Conservation (phyloP, 306 rosid species). For the Biancaea sappan region DNA sequence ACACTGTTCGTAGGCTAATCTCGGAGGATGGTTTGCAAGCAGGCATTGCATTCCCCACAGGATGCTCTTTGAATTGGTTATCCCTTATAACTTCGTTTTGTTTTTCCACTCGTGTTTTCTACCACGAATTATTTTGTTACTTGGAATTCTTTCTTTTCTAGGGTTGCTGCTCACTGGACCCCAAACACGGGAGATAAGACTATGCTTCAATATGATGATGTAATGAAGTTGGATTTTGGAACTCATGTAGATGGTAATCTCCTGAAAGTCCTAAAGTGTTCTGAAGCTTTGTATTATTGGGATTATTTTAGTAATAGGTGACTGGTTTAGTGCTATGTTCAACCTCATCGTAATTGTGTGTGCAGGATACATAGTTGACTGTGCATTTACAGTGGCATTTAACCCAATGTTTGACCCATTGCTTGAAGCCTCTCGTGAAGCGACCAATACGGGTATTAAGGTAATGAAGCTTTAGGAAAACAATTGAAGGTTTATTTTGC, state of each 20-base stretch:
- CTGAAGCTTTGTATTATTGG: background rate
- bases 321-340: constrained; percentile 10
- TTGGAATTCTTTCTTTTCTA: constrained; percentile 32
- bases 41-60: constrained; percentile 98
- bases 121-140: constrained; percentile 15
- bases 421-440: constrained; percentile 98
- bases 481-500: constrained; percentile 7
- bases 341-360: constrained; percentile 25
- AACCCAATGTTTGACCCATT: constrained; percentile 90
- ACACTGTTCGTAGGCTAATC: constrained; percentile 84
- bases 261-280: background rate
- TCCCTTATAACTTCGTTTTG: constrained; percentile 2
- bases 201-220: constrained; percentile 91
- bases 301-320: constrained; percentile 16
- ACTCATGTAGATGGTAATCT: constrained; percentile 88
- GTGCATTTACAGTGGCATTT: constrained; percentile 97
- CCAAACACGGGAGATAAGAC: constrained; percentile 95
- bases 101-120: background rate
- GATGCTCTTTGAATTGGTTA: constrained; percentile 97
- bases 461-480: constrained; percentile 41
- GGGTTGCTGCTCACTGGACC: constrained; percentile 99
- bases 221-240: constrained; percentile 97
- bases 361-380: constrained; percentile 85
- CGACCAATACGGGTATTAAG: constrained; percentile 93
- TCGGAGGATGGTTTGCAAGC: constrained; percentile 94